Conservation (phyloP, 2,329 filamentous ascomycete species). For the Helicocarpus griseus region DNA sequence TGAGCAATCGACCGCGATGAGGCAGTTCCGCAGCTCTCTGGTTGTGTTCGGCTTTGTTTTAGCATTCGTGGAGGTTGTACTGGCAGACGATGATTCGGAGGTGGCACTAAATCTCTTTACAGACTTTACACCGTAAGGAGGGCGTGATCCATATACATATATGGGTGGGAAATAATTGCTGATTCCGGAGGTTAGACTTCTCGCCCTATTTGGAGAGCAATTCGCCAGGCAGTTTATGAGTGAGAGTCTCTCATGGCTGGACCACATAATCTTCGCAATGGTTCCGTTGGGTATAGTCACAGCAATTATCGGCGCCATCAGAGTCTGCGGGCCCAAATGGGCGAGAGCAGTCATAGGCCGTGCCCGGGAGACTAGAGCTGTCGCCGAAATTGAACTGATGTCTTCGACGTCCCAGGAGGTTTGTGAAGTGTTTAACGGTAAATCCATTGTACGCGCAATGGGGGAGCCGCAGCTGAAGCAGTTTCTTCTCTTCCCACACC, state of each 20-base stretch:
- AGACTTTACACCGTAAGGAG: neutral
- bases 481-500: neutral
- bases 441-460: slow-evolving; percentile 13
- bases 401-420: slow-evolving; percentile 20
- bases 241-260: slow-evolving; percentile 30
- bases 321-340: slow-evolving; percentile 34
- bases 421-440: slow-evolving; percentile 17
- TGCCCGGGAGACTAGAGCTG: slow-evolving; percentile 33
- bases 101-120: neutral
- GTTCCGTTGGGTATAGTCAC: slow-evolving; percentile 39
- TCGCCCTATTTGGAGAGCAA: slow-evolving; percentile 36
- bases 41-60: neutral
- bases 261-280: slow-evolving; percentile 38
- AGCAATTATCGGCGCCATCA: slow-evolving; percentile 33
- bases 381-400: slow-evolving; percentile 29
- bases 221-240: slow-evolving; percentile 41
- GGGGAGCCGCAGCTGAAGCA: neutral
- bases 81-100: neutral
- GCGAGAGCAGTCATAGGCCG: slow-evolving; percentile 37
- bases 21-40: neutral
- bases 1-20: neutral
- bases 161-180: neutral
- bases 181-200: slow-evolving; percentile 3
- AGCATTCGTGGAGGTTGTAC: neutral
- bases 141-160: neutral